Base-by-base conservation (phyloP, 352 stramenopile species). In the Phytophthora agathidicida region DNA sequence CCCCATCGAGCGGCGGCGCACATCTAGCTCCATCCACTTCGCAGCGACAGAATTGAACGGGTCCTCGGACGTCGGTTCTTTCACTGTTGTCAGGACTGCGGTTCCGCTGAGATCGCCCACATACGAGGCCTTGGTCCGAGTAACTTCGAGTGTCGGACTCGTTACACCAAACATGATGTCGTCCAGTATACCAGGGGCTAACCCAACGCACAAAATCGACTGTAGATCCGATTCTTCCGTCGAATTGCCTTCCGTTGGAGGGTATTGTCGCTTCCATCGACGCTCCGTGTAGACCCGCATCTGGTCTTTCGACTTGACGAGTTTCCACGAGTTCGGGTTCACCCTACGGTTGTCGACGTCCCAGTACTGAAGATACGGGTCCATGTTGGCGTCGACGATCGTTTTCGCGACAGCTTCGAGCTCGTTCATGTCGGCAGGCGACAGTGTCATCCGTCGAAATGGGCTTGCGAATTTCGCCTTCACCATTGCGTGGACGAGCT, bases 11-110 rank as follows among this genome's bases (percentile, higher is more conserved):
- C 54, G 50, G 2, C 68, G 47, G 33, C 56, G 67, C 13, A 69
- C 17, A 35, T 64, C 62, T 6, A 72, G 42, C 32, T 69, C 55
- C 45, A 66, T 63, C 67, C 62, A 76, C 39, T 76, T 76, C n/a
- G 66, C 38, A 11, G 36, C 41, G 3, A 63, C 26, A 20, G 52
- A 56, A 10, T 61, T 68, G 49, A 82, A 86, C 17, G 73, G 68
- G 27, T 83, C 68, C 17, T 74, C 65, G 6, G 22, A 6, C 5
- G 77, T 86, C 13, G 76, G 71, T 30, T 70, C 52, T 47, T 72
- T 56, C 10, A 82, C 50, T 0, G 62, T 75, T 1, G 73, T 73
- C 2, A 86, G 58, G 23, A 86, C 62, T 0, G 65, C 71, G 49
- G 70, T 54, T 33, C 77, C 68, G 26, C 48, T 60, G 19, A 78